Percentiles rank a stretch among this genome's conserved stretches.
These are phyloP conservation scores for Nematocida major DNA, from an alignment of 371 early-diverging fungal genomes.

Conservation along the genomic window DNA sequence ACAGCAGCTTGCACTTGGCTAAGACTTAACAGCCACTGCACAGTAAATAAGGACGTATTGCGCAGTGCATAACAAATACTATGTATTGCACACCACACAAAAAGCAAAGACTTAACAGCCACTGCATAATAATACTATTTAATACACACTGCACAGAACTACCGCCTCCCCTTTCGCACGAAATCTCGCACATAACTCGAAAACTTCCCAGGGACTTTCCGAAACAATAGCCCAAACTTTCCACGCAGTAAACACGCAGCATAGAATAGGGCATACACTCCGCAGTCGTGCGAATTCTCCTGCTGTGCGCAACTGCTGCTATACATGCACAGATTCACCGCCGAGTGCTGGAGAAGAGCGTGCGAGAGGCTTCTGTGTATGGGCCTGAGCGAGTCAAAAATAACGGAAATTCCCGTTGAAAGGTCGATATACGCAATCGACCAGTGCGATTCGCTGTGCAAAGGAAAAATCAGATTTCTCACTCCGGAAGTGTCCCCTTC, in stretches of 20 bases:
- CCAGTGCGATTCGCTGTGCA: slow-evolving; percentile 31
- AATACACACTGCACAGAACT: too few relatives aligned
- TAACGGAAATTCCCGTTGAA: neutral
- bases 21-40: too few relatives aligned
- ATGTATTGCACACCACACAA: too few relatives aligned
- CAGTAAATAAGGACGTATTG: too few relatives aligned
- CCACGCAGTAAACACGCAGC: slow-evolving; percentile 14
- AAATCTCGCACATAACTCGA: neutral
- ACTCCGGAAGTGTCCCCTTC: neutral
- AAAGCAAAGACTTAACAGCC: too few relatives aligned
- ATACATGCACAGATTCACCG: slow-evolving; percentile 8
- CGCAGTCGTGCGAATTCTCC: slow-evolving; percentile 30
- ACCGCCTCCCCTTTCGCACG: neutral
- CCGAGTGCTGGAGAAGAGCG: slow-evolving; percentile 7
- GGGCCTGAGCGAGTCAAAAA: slow-evolving; percentile 37
- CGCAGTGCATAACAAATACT: too few relatives aligned
- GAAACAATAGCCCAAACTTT: neutral
- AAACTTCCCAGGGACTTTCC: neutral
- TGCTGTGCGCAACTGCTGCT: slow-evolving; percentile 11
- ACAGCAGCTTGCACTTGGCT: too few relatives aligned
- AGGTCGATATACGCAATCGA: slow-evolving; percentile 19
- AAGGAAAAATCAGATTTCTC: slow-evolving; percentile 19
- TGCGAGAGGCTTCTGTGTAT: neutral
- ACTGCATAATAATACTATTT: too few relatives aligned
- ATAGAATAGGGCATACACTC: slow-evolving; percentile 36